Conservation (phyloP, 129 eudicot species). For the Lonicera japonica region DNA sequence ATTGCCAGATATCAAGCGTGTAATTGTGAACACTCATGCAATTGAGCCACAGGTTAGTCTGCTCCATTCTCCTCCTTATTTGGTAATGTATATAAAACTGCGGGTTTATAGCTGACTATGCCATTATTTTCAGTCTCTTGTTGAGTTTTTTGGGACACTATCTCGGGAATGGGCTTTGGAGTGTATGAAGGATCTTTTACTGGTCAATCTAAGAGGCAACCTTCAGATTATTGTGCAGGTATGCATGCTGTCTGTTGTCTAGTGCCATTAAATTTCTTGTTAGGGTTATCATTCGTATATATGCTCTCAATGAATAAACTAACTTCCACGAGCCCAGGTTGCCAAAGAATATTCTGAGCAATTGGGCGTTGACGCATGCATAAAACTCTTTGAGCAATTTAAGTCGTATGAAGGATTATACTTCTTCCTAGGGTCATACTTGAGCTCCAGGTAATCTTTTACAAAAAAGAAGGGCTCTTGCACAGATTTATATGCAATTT, state of each 20-base stretch:
- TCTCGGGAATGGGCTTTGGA: constrained; percentile 94
- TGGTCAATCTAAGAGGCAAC: constrained; percentile 94
- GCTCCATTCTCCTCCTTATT: background rate
- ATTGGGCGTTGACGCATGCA: constrained; percentile 86
- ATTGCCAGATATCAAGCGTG: constrained; percentile 90
- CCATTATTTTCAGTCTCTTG: constrained; percentile 65
- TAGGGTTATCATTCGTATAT: background rate
- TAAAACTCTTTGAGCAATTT: constrained; percentile 94
- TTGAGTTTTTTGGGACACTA: constrained; percentile 93
- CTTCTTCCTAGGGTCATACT: constrained; percentile 87
- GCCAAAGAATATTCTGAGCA: constrained; percentile 96
- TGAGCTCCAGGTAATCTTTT: constrained; percentile 83
- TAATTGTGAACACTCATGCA: constrained; percentile 97
- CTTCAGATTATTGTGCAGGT: constrained; percentile 99
- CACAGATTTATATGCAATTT: background rate
- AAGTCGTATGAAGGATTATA: constrained; percentile 91
- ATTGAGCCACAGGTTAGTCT: constrained; percentile 92
- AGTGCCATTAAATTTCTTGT: background rate
- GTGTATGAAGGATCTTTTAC: constrained; percentile 95
- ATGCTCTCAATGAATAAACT: background rate
- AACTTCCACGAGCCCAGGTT: constrained; percentile 38
- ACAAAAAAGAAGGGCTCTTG: background rate
- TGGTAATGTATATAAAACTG: background rate
- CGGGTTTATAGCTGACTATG: constrained; percentile 5
- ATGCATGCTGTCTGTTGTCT: constrained; percentile 1